A percentile compares a stretch with the other conserved stretches of the same genome.
Conservation (phyloP, 495 filamentous ascomycete species). For the Aspergillus taichungensis region DNA sequence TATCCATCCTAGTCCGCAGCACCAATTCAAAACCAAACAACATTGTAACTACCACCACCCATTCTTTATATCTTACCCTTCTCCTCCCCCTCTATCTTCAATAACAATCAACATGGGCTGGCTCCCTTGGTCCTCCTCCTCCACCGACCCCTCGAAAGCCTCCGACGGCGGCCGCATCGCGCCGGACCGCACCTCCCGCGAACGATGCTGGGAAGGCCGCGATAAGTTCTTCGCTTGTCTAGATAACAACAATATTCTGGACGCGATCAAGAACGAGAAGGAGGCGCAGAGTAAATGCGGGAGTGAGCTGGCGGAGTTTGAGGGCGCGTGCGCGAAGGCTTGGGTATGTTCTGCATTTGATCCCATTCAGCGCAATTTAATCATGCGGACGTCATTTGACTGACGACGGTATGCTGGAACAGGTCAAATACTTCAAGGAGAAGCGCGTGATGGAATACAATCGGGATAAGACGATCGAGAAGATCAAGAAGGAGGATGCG, state of each 20-base stretch:
- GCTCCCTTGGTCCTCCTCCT: slow-evolving; percentile 35
- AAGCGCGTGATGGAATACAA: slow-evolving; percentile 86
- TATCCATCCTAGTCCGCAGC: too few species aligned
- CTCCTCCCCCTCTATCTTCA: not conserved
- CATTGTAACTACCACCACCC: too few species aligned
- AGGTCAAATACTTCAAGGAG: slow-evolving; percentile 98
- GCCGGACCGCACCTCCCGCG: slow-evolving; percentile 67
- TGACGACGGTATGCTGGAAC: slow-evolving; percentile 6
- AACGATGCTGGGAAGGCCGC: slow-evolving; percentile 76
- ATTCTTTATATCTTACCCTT: not conserved
- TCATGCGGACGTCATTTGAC: not conserved
- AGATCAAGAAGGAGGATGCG: slow-evolving; percentile 71
- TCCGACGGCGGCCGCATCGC: slow-evolving; percentile 58
- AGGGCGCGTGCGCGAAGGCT: slow-evolving; percentile 64
- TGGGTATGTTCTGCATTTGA: slow-evolving; percentile 56
- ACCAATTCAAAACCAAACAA: too few species aligned
- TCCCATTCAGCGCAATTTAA: slow-evolving; percentile 3
- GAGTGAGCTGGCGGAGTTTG: slow-evolving; percentile 55
- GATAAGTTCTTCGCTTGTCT: slow-evolving; percentile 83
- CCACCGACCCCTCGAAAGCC: slow-evolving; percentile 33
- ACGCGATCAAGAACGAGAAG: slow-evolving; percentile 67
- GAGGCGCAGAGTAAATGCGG: slow-evolving; percentile 58
- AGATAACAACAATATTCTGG: slow-evolving; percentile 70
- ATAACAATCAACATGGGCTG: slow-evolving; percentile 34
- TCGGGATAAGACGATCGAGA: slow-evolving; percentile 67